A percentile compares a stretch with the other conserved stretches of the same genome.
phyloP scores from a whole-genome alignment of 2,329 filamentous ascomycete species.

The Epichloe elymi region DNA sequence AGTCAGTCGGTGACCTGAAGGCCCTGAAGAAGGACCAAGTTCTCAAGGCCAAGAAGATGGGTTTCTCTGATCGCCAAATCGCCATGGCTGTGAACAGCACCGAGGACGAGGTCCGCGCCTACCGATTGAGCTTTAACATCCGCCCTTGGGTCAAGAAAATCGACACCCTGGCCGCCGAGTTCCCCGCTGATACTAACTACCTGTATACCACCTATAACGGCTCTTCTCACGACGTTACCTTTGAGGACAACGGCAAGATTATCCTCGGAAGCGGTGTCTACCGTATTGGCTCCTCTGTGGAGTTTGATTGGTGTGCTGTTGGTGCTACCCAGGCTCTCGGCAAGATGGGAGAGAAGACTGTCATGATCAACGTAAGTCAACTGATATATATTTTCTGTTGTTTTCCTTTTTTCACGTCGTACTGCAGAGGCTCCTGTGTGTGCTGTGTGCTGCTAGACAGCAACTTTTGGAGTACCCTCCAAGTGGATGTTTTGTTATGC shows the following conservation, averaged over 20 bases:
- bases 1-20: conserved; percentile 70
- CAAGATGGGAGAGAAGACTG: conserved; percentile 86
- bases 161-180: conserved; percentile 92
- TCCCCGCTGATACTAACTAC: conserved; percentile 90
- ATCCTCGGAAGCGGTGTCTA: conserved; percentile 93
- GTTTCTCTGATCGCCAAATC: conserved; percentile 95
- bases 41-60: conserved; percentile 88
- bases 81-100: conserved; percentile 70
- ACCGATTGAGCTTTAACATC: conserved; percentile 76
- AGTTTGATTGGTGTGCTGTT: conserved; percentile 98
- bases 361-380: conserved; percentile 74
- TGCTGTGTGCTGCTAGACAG: background rate
- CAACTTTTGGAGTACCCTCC: no score
- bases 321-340: conserved; percentile 74
- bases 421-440: no score
- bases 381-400: background rate
- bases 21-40: conserved; percentile 81
- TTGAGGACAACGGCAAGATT: conserved; percentile 81
- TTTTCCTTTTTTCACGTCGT: background rate
- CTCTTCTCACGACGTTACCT: conserved; percentile 80
- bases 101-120: conserved; percentile 80
- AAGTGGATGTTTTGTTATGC: no score
- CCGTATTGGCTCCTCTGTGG: conserved; percentile 91
- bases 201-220: conserved; percentile 98
- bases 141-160: conserved; percentile 97